Percentiles rank a stretch among this genome's conserved stretches.
These are phyloP conservation scores for Fusarium longipes DNA, from an alignment of 2,329 filamentous ascomycete species.

Conservation along the genomic window DNA sequence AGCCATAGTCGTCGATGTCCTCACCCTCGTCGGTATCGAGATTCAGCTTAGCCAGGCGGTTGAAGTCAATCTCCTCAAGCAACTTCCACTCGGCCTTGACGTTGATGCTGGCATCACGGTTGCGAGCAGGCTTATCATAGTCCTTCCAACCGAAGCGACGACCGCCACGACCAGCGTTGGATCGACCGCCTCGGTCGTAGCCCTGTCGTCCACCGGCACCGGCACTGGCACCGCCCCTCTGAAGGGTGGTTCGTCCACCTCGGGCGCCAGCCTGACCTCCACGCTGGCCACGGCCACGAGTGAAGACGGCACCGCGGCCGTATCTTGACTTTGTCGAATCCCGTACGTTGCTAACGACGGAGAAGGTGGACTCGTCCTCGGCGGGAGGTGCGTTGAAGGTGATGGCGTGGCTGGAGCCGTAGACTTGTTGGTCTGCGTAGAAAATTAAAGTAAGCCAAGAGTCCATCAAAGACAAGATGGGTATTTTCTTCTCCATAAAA, in stretches of 20 bases:
- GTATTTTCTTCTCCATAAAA: neutral
- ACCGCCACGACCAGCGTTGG: slow-evolving; percentile 76
- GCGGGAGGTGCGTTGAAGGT: slow-evolving; percentile 90
- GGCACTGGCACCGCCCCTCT: slow-evolving; percentile 76
- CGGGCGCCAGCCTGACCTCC: slow-evolving; percentile 73
- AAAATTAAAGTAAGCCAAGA: slow-evolving; percentile 18
- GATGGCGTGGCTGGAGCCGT: slow-evolving; percentile 87
- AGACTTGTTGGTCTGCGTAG: slow-evolving; percentile 88
- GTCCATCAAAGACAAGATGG: neutral
- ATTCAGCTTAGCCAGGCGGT: slow-evolving; percentile 93
- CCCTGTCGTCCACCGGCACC: slow-evolving; percentile 69
- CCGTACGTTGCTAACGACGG: slow-evolving; percentile 94
- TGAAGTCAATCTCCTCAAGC: slow-evolving; percentile 98
- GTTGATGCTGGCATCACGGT: slow-evolving; percentile 94
- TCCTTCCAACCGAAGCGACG: slow-evolving; percentile 98
- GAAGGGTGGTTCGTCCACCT: slow-evolving; percentile 71
- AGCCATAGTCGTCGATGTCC: slow-evolving; percentile 94
- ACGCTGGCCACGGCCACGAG: slow-evolving; percentile 84
- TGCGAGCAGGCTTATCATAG: slow-evolving; percentile 96
- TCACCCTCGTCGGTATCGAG: slow-evolving; percentile 94
- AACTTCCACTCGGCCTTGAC: slow-evolving; percentile 96
- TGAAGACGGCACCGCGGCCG: slow-evolving; percentile 89
- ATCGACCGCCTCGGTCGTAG: slow-evolving; percentile 75
- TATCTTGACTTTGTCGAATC: slow-evolving; percentile 88
- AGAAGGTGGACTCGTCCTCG: slow-evolving; percentile 98